phyloP scores from a whole-genome alignment of 805 yeast species.

The Lachancea dasiensis region DNA sequence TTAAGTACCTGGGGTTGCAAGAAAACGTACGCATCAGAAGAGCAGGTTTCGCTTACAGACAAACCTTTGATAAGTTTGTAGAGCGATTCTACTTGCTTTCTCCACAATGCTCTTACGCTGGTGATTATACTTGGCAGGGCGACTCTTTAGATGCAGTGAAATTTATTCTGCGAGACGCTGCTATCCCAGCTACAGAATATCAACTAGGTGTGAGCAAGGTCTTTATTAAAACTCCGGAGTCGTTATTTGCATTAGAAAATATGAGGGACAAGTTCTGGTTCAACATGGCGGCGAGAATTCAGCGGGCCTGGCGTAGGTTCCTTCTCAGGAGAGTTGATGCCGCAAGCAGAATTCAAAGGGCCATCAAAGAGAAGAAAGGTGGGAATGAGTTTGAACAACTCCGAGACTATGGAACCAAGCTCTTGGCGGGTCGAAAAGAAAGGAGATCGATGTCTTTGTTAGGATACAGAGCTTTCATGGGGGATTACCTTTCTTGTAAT shows the following conservation, averaged over 20 bases:
- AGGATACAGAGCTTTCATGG: slow-evolving; percentile 85
- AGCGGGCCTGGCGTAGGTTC: slow-evolving; percentile 91
- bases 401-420: slow-evolving; percentile 73
- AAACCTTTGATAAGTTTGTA: slow-evolving; percentile 91
- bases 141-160: slow-evolving; percentile 49
- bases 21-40: slow-evolving; percentile 96
- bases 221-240: slow-evolving; percentile 94
- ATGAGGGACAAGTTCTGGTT: slow-evolving; percentile 98
- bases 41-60: slow-evolving; percentile 98
- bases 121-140: slow-evolving; percentile 63
- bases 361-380: slow-evolving; percentile 74
- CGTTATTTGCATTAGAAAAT: slow-evolving; percentile 89
- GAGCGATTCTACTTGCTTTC: slow-evolving; percentile 89
- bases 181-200: slow-evolving; percentile 73
- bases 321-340: slow-evolving; percentile 77
- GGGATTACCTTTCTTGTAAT: slow-evolving; percentile 89
- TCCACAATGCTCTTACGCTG: slow-evolving; percentile 88
- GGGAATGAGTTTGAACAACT: slow-evolving; percentile 80
- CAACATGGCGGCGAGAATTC: slow-evolving; percentile 95
- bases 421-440: slow-evolving; percentile 72
- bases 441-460: slow-evolving; percentile 82
- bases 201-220: slow-evolving; percentile 91
- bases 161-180: slow-evolving; percentile 49
- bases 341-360: slow-evolving; percentile 72
- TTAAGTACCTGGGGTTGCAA: slow-evolving; percentile 90